Base-by-base conservation (phyloP, 768 basidiomycete genomes). In the Chiua virens region DNA sequence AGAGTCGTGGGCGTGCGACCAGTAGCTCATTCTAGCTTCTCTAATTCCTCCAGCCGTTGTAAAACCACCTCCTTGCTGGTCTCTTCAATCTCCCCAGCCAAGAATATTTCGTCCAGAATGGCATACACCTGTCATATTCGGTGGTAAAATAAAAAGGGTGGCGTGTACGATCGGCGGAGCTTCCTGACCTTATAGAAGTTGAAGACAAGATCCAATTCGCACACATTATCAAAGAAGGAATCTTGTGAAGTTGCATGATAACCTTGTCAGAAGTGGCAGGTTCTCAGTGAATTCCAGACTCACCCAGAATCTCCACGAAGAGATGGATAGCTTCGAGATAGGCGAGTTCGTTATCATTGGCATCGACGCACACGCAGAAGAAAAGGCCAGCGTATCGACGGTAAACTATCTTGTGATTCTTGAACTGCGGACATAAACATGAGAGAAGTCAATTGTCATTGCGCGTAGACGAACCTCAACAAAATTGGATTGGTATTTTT, bases 401-500 rank as follows among this genome's bases (percentile, higher is more conserved):
- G 71, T 99, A 99, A 23, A 98, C 89, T 63, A 99, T 81, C 75
- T 99, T 98, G 78, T 97, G 91, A 66, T 94, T 98, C 58, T 92
- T 88, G 74, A 98, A 98, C 96, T 98, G 37, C 25, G 49, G 43
- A 32, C 47, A 41, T 27, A 52, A 46, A 53, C n/a, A 36, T 55
- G 47, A 56, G 47, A 22, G 37, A 28, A 32, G 35, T 38, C 42
- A 36, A 13, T 28, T 6, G 18, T 27, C n/a, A 25, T 37, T 27
- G 14, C 41, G 35, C 30, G 30, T 25, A n/a, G 21, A 64, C 83
- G 42, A 47, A 96, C 96, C 82, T 99, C 97, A 30, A 98, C 97
- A 60, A 98, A 98, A 68, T 99, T 99, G 21, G 92, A 96, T 70
- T 98, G 97, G 59, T 98, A 97, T 73, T 98, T 98, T 75, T 98